A percentile compares a stretch with the other conserved stretches of the same genome.
Evolutionary conservation across 2,329 filamentous ascomycete species (phyloP).

Genomic region (Penicillium expansum): DNA sequence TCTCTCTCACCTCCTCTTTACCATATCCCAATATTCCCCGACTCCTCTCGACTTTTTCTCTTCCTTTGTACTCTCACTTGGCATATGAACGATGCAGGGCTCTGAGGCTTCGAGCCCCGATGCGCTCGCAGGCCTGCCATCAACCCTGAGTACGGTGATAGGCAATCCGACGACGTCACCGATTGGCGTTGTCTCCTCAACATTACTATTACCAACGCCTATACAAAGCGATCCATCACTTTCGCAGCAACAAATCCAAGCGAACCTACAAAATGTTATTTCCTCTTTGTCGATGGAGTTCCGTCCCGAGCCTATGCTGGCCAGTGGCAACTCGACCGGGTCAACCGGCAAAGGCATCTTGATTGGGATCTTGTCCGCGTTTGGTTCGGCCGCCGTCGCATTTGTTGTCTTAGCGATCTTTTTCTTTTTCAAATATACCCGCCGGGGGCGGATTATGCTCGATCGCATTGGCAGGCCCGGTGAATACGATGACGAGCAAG

Average conservation of each 20-base stretch:
- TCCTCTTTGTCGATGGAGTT: constrained; percentile 26
- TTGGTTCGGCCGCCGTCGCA: constrained; percentile 84
- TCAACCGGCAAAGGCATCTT: constrained; percentile 75
- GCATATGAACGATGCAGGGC: constrained; percentile 42
- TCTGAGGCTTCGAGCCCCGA: constrained; percentile 39
- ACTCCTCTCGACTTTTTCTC: not conserved
- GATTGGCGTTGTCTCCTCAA: constrained; percentile 18
- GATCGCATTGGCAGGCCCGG: constrained; percentile 90
- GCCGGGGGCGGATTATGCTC: constrained; percentile 82
- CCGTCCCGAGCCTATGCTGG: constrained; percentile 23
- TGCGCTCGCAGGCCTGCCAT: constrained; percentile 36
- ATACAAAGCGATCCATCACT: constrained; percentile 12
- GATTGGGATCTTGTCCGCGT: constrained; percentile 91
- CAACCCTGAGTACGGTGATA: constrained; percentile 35
- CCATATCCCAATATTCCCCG: not conserved
- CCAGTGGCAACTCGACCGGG: constrained; percentile 45
- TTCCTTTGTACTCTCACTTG: not conserved
- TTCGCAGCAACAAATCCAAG: constrained; percentile 22
- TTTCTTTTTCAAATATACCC: constrained; percentile 92
- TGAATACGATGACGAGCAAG: constrained; percentile 97
- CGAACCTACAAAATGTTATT: constrained; percentile 43
- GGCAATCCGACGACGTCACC: constrained; percentile 30
- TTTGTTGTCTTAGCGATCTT: constrained; percentile 75
- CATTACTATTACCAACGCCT: constrained; percentile 10
- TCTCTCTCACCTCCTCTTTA: constrained; percentile 6